Conservation (phyloP, 2,329 filamentous ascomycete species). For the Exophiala lecanii-corni region DNA sequence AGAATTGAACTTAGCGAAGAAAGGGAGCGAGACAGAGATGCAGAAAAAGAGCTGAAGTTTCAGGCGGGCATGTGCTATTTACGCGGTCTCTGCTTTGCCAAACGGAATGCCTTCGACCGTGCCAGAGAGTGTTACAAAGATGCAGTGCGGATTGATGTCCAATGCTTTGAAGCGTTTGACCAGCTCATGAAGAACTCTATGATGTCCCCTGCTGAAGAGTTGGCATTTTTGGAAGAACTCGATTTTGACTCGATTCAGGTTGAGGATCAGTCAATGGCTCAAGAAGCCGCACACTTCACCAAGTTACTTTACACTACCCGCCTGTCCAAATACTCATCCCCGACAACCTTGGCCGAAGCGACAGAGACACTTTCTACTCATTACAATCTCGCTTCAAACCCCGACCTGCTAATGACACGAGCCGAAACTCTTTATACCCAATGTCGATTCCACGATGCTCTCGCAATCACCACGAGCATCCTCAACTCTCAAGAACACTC, state of each 20-base stretch:
- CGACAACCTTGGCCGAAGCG: constrained; percentile 73
- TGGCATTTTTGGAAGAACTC: constrained; percentile 79
- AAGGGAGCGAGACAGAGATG: constrained; percentile 58
- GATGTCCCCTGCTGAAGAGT: constrained; percentile 83
- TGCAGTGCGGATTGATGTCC: constrained; percentile 91
- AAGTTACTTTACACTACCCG: constrained; percentile 95
- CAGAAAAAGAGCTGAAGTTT: constrained; percentile 71
- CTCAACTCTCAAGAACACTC: constrained; percentile 88
- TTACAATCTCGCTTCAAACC: constrained; percentile 80
- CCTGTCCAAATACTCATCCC: constrained; percentile 90
- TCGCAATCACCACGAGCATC: constrained; percentile 77
- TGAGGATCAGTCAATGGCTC: constrained; percentile 62
- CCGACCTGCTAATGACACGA: constrained; percentile 82
- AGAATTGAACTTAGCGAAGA: constrained; percentile 55
- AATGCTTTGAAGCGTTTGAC: constrained; percentile 97
- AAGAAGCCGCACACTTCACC: constrained; percentile 89
- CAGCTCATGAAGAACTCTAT: constrained; percentile 96
- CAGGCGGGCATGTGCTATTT: constrained; percentile 98
- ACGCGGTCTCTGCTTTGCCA: constrained; percentile 87
- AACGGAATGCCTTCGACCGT: constrained; percentile 93
- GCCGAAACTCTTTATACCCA: constrained; percentile 92
- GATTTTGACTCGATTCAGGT: constrained; percentile 81
- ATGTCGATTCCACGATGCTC: constrained; percentile 83
- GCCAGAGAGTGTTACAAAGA: constrained; percentile 99
- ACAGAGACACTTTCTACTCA: constrained; percentile 90